phyloP scores from a whole-genome alignment of 441 rosid genomes.

The Bruguiera hainesii region DNA sequence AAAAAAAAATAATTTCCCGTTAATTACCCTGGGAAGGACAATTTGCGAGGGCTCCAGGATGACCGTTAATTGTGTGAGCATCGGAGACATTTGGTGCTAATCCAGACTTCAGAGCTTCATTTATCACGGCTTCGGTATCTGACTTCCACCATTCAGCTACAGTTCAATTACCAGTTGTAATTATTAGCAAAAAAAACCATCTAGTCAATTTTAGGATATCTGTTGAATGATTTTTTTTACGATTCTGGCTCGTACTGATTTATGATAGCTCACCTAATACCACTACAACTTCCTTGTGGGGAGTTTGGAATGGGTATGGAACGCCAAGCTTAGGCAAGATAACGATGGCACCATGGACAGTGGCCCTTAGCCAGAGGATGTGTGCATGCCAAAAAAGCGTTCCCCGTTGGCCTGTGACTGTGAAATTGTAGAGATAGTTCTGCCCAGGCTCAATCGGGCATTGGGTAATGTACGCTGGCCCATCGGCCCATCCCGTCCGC shows the following conservation, averaged over 20 bases:
- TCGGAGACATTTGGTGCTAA: slow-evolving; percentile 88
- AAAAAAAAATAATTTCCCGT: not conserved
- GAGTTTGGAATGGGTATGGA: slow-evolving; percentile 80
- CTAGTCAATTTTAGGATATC: too few relatives aligned
- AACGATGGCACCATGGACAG: slow-evolving; percentile 74
- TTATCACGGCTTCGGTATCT: slow-evolving; percentile 57
- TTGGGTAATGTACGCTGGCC: slow-evolving; percentile 86
- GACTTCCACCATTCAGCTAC: slow-evolving; percentile 83
- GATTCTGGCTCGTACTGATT: not conserved
- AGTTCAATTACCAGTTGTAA: not conserved
- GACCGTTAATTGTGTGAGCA: slow-evolving; percentile 86
- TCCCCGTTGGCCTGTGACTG: slow-evolving; percentile 81
- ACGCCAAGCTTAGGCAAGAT: slow-evolving; percentile 79
- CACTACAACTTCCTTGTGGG: slow-evolving; percentile 61
- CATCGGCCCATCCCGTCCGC: slow-evolving; percentile 93
- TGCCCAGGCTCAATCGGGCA: slow-evolving; percentile 85
- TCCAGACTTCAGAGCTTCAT: slow-evolving; percentile 56
- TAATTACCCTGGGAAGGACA: slow-evolving; percentile 60
- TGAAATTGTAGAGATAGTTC: slow-evolving; percentile 73
- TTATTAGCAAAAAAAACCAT: too few relatives aligned
- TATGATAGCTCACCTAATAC: slow-evolving; percentile 44
- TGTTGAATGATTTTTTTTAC: too few relatives aligned
- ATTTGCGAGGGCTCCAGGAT: slow-evolving; percentile 42
- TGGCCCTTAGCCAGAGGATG: slow-evolving; percentile 84
- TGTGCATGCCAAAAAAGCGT: slow-evolving; percentile 96